A percentile compares a stretch with the other conserved stretches of the same genome.
Conservation (phyloP, 139 green algal species). For the Penium margaritaceum region DNA sequence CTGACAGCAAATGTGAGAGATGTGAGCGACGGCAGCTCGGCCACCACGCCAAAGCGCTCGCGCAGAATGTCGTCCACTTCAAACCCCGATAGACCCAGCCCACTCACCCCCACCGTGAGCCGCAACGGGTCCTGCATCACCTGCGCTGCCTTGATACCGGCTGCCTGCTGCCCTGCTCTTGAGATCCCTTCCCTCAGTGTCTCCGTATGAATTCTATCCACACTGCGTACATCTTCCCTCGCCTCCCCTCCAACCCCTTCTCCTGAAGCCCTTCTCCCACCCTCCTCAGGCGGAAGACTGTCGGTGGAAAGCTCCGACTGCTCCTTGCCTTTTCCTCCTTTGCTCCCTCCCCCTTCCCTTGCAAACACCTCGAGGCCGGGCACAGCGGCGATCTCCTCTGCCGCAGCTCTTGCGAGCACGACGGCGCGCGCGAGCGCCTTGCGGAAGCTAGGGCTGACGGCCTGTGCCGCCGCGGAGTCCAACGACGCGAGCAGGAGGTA, state of each 20-base stretch:
- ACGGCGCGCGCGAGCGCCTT: not conserved
- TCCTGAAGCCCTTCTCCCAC: no score
- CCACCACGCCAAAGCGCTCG: conserved; percentile 55
- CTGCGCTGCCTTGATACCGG: no score
- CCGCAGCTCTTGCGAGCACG: not conserved
- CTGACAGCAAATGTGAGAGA: conserved; percentile 65
- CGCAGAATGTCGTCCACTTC: conserved; percentile 56
- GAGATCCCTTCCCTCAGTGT: no score
- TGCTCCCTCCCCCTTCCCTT: no score
- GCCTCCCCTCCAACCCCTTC: no score
- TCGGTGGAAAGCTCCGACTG: conserved; percentile 1
- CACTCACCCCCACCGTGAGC: conserved; percentile 60
- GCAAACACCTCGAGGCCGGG: conserved; percentile 20
- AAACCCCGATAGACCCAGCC: conserved; percentile 53
- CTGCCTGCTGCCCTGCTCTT: no score
- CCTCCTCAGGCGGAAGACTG: no score
- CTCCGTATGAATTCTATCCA: no score
- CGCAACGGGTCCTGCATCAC: conserved; percentile 62
- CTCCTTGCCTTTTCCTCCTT: not conserved
- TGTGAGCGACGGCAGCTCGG: conserved; percentile 65
- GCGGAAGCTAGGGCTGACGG: no score
- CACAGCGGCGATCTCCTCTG: not conserved
- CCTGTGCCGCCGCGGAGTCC: conserved; percentile 63
- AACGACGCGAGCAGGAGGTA: conserved; percentile 87
- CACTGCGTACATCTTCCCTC: no score